phyloP scores from a whole-genome alignment of 2,329 filamentous ascomycete species.

The Colletotrichum ledebouriae region DNA sequence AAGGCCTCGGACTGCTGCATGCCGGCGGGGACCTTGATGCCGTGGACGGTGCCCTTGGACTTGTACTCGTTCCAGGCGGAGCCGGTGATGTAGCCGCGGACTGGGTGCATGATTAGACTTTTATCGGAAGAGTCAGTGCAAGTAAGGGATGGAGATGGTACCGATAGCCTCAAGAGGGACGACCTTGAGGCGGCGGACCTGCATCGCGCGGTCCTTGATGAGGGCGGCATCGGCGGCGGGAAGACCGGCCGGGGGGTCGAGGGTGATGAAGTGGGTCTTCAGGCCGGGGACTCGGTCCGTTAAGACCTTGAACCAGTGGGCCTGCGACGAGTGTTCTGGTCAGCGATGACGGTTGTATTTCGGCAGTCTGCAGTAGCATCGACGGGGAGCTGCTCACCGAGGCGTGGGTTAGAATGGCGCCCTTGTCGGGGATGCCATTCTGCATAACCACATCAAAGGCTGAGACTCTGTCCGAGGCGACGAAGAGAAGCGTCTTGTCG shows the following conservation, averaged over 20 bases:
- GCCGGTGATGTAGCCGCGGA: constrained; percentile 91
- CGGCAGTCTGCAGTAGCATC: neutral
- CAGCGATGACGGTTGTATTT: constrained; percentile 6
- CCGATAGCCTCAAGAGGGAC: constrained; percentile 83
- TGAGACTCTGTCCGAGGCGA: constrained; percentile 90
- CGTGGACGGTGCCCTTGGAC: constrained; percentile 82
- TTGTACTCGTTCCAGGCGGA: constrained; percentile 85
- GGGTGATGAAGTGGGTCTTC: constrained; percentile 65
- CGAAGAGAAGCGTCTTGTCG: constrained; percentile 80
- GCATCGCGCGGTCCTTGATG: constrained; percentile 79
- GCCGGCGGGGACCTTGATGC: constrained; percentile 76
- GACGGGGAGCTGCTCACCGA: constrained; percentile 44
- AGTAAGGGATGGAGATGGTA: constrained; percentile 26
- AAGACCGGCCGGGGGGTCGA: constrained; percentile 54
- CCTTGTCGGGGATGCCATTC: constrained; percentile 73
- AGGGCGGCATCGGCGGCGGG: constrained; percentile 61
- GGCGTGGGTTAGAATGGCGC: constrained; percentile 61
- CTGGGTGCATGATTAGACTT: constrained; percentile 50
- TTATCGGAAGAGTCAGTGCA: constrained; percentile 22
- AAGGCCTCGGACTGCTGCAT: constrained; percentile 79
- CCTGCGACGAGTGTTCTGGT: constrained; percentile 41
- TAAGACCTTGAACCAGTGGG: constrained; percentile 68
- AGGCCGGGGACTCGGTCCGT: constrained; percentile 60
- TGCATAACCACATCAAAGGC: constrained; percentile 93
- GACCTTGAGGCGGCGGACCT: constrained; percentile 79